Base-by-base conservation (phyloP, 768 basidiomycete species). In the Suillus cothurnatus region DNA sequence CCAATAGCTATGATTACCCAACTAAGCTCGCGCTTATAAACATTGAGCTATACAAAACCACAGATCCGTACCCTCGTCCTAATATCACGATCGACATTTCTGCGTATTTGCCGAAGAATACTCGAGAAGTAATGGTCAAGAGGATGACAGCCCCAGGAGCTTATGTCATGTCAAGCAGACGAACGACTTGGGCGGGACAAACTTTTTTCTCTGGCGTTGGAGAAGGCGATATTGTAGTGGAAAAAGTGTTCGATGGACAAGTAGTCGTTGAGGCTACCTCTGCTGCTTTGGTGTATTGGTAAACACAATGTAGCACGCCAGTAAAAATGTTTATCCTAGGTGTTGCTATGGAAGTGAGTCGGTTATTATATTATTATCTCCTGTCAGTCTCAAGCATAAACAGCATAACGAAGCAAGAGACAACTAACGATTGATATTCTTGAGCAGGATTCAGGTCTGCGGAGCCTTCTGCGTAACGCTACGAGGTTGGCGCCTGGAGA, bases 171-270 rank as follows among this genome's bases (percentile, higher is more conserved):
- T 73, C 72, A 11, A 81, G 78, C 7, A 81, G 81, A 64, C 61
- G 77, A 47, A 84, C 82, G 45, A 80, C 77, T 3, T 86, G 84
- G 84, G 84, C 82, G 0, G 84, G 85, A 1, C 84, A 85, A 69
- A 80, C 74, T 19, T 86, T 80, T 62, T 60, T 66, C 19, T 67
- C 75, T 59, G 85, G 84, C 0, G 52, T 79, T 26, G 78, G 80
- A 0, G 69, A 69, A 41, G 84, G 84, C 34, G 62, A 67, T 23
- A 45, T 81, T 45, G 68, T 74, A 6, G 82, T 84, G 69, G 81
- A 84, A 64, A 75, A 68, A 23, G 70, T 82, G 31, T 63, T 28
- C 28, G 77, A 76, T 31, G 78, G 77, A 15, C 68, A 70, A 52
- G 70, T 82, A 47, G 68, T 70, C 0, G 75, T 82, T 11, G 71